phyloP scores from a whole-genome alignment of 768 basidiomycete species.

The Boletellus emodensis region DNA sequence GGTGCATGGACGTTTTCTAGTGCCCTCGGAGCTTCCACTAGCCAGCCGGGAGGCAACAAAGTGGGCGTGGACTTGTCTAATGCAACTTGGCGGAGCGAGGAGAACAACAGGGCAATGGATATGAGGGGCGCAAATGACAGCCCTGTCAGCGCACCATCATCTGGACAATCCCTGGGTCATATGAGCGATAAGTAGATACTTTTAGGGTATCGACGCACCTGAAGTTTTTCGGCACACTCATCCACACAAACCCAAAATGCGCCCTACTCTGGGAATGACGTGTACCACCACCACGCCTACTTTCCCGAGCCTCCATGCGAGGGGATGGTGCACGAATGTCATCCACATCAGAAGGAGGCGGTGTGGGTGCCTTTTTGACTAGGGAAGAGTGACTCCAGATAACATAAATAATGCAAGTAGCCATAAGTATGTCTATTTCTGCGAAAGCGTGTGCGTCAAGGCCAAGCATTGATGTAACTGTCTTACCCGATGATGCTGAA shows the following conservation, averaged over 20 bases:
- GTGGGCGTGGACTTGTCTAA: conserved; percentile 17
- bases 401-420: conserved; percentile 56
- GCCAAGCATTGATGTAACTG: background rate
- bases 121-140: conserved; percentile 82
- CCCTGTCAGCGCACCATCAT: conserved; percentile 84
- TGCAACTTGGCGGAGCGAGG: conserved; percentile 40
- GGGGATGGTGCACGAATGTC: conserved; percentile 35
- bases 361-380: conserved; percentile 20
- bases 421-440: conserved; percentile 59
- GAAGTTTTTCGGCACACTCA: conserved; percentile 88
- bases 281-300: conserved; percentile 33
- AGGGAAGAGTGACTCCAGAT: conserved; percentile 56
- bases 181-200: conserved; percentile 7
- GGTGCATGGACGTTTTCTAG: conserved; percentile 42
- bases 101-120: conserved; percentile 61
- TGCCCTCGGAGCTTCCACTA: conserved; percentile 67
- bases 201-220: conserved; percentile 42
- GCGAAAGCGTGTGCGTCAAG: conserved; percentile 5
- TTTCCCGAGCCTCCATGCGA: conserved; percentile 46
- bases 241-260: conserved; percentile 76
- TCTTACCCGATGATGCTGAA: conserved; percentile 53
- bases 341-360: conserved; percentile 16
- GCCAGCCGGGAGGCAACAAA: conserved; percentile 62
- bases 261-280: conserved; percentile 36
- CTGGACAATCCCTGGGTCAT: conserved; percentile 60